A percentile compares a stretch with the other conserved stretches of the same genome.
phyloP scores from a whole-genome alignment of 225 moss, liverwort and hornwort species.

The Pseudisothecium myosuroides region DNA sequence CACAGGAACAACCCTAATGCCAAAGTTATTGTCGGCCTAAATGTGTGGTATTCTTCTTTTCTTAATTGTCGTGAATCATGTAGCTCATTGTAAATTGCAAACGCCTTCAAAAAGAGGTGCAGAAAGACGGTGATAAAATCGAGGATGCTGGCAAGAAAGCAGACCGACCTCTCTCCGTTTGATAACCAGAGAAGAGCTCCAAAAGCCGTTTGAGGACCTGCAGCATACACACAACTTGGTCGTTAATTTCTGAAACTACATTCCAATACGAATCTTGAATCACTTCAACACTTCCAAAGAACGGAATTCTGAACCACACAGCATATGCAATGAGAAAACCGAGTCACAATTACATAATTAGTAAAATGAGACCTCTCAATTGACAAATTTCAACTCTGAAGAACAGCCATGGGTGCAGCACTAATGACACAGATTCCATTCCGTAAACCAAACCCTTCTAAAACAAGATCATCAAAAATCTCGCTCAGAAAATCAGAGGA shows the following conservation, averaged over 20 bases:
- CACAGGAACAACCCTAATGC: background rate
- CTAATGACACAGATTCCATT: background rate
- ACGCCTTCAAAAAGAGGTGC: background rate
- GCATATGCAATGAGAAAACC: background rate
- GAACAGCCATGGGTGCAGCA: background rate
- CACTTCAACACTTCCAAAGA: background rate
- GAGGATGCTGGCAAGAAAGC: background rate
- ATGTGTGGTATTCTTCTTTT: background rate
- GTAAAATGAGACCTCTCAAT: background rate
- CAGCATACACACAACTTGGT: background rate
- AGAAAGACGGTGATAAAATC: background rate
- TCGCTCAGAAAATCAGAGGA: background rate
- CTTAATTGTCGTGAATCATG: background rate
- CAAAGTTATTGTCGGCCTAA: background rate
- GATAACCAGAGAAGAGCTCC: slow-evolving; percentile 80
- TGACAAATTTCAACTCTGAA: background rate
- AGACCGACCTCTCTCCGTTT: slow-evolving; percentile 51
- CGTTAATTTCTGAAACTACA: background rate
- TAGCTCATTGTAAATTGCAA: background rate
- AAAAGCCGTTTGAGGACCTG: slow-evolving; percentile 87
- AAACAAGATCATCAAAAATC: background rate
- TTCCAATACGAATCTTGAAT: background rate
- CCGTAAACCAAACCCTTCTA: background rate
- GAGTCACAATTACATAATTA: background rate
- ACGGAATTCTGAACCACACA: background rate